Conservation (phyloP, 495 filamentous ascomycete species). For the Penicillium samsonianum region DNA sequence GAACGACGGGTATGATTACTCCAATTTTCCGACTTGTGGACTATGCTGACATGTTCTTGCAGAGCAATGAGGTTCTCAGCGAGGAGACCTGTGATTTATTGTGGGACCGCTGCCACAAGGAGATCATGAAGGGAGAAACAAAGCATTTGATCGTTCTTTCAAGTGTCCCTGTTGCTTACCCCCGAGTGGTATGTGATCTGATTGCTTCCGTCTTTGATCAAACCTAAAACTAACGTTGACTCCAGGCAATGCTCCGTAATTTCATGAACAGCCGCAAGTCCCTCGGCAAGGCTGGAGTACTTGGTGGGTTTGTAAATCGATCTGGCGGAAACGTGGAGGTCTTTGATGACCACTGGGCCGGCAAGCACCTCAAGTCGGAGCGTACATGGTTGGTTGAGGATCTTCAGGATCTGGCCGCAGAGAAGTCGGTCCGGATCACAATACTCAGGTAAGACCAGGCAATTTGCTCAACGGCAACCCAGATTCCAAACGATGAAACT, state of each 20-base stretch:
- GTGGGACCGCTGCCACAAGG: constrained; percentile 78
- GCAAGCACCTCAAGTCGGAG: constrained; percentile 88
- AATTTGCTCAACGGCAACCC: background rate
- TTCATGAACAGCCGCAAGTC: constrained; percentile 85
- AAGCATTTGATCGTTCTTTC: constrained; percentile 87
- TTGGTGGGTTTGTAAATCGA: constrained; percentile 81
- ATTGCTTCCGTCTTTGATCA: constrained; percentile 39
- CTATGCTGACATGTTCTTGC: constrained; percentile 11
- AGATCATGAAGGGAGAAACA: constrained; percentile 79
- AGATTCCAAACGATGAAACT: constrained; percentile 1
- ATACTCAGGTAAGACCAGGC: constrained; percentile 64
- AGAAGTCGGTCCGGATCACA: constrained; percentile 88
- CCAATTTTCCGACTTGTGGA: background rate
- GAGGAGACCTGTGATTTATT: constrained; percentile 79
- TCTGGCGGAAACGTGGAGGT: constrained; percentile 94
- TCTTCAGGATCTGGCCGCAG: constrained; percentile 84
- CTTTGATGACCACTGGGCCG: constrained; percentile 96
- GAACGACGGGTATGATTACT: constrained; percentile 65
- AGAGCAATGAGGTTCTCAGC: constrained; percentile 75
- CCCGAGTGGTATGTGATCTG: constrained; percentile 64
- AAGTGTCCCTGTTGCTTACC: constrained; percentile 89
- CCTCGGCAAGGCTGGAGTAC: constrained; percentile 75
- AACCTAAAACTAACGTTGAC: constrained; percentile 12
- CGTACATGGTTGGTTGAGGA: constrained; percentile 84
- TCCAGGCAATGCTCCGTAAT: constrained; percentile 65